Evolutionary conservation across 148 eudicot genomes (phyloP).

Genomic region (Chenopodium suecicum): DNA sequence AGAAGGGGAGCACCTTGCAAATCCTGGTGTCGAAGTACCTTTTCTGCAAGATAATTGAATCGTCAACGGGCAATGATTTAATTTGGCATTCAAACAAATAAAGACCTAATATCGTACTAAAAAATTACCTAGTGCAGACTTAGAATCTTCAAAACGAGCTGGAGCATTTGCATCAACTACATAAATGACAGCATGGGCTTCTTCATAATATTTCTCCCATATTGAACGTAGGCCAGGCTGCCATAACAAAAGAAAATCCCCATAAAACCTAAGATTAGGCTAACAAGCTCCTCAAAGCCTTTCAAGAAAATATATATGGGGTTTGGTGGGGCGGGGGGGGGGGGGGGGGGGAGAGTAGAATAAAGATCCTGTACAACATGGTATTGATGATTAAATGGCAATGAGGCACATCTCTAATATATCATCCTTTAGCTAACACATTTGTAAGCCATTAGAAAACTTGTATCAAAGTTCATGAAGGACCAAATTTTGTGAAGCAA

Average conservation of each 20-base stretch:
- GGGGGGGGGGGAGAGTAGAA: not conserved
- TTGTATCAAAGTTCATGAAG: not conserved
- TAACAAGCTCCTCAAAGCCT: conserved; percentile 2
- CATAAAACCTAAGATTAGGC: conserved; percentile 5
- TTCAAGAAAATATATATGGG: not conserved
- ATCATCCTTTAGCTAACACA: not conserved
- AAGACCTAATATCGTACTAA: not conserved
- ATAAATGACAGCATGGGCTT: conserved; percentile 96
- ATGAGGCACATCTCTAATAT: too few relatives aligned
- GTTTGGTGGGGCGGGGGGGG: too few relatives aligned
- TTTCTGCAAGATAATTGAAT: conserved; percentile 48
- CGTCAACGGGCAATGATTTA: conserved; percentile 1
- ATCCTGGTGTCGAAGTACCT: conserved; percentile 93
- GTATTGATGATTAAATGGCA: not conserved
- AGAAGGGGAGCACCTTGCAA: conserved; percentile 95
- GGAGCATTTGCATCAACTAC: conserved; percentile 90
- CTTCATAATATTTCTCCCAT: conserved; percentile 99
- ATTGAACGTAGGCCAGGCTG: conserved; percentile 97
- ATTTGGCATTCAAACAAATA: not conserved
- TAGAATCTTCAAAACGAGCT: conserved; percentile 92
- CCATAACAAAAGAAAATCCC: conserved; percentile 22
- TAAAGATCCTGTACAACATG: not conserved
- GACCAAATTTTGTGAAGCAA: not conserved
- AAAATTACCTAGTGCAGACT: conserved; percentile 80
- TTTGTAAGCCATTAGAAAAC: not conserved